phyloP scores from a whole-genome alignment of 2,329 filamentous ascomycete genomes.

The Claviceps cyperi region DNA sequence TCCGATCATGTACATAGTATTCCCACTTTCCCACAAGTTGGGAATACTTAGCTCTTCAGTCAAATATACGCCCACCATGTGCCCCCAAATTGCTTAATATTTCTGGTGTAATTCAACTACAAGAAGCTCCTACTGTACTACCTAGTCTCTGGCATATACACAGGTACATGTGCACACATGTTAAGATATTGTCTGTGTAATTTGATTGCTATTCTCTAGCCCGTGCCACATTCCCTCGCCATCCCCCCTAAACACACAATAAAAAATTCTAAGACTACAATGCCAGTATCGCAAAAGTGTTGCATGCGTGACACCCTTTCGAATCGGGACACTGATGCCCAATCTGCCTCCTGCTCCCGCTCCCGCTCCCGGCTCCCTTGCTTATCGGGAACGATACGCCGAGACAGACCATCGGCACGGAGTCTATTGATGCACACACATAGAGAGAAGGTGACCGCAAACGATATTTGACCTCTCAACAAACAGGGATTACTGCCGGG shows the following conservation, averaged over 20 bases:
- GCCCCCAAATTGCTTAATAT: too few species aligned
- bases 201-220: conserved; percentile 3
- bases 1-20: too few species aligned
- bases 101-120: neutral
- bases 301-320: neutral
- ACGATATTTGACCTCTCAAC: neutral
- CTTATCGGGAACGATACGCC: neutral
- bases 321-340: neutral
- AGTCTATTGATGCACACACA: neutral
- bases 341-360: neutral
- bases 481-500: neutral
- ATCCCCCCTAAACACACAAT: neutral
- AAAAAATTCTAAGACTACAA: conserved; percentile 3
- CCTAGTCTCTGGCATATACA: neutral
- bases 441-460: neutral
- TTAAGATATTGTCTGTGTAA: neutral
- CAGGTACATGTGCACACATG: neutral
- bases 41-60: too few species aligned
- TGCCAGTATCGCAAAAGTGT: conserved; percentile 1
- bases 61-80: too few species aligned
- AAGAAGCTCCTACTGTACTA: neutral
- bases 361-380: neutral
- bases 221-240: conserved; percentile 3
- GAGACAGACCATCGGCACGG: neutral
- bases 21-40: too few species aligned